Conservation (phyloP, 2,329 filamentous ascomycete genomes). For the Hymenoscyphus albidus region DNA sequence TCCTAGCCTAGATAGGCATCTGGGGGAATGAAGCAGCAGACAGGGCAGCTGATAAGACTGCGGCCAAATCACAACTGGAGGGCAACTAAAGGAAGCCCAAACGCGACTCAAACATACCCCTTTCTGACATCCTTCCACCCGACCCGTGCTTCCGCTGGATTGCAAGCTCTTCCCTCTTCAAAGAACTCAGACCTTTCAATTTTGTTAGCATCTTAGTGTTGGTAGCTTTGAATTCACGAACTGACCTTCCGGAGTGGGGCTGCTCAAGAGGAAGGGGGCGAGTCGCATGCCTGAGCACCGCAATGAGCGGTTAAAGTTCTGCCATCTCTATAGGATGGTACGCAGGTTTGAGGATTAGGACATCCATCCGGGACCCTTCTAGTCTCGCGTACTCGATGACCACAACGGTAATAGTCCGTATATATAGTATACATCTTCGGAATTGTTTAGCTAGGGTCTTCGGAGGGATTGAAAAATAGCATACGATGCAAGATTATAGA, state of each 20-base stretch:
- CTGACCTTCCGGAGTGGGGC: neutral
- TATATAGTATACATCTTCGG: neutral
- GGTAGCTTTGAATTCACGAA: neutral
- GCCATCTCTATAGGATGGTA: conserved; percentile 3
- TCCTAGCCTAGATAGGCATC: too few species aligned
- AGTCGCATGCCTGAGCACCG: conserved; percentile 2
- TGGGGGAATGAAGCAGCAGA: too few species aligned
- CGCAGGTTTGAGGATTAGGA: neutral
- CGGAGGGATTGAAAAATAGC: neutral
- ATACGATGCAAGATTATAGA: neutral
- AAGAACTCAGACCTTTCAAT: conserved; percentile 10
- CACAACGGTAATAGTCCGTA: conserved; percentile 5
- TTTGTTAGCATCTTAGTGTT: neutral
- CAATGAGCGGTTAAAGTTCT: conserved; percentile 9
- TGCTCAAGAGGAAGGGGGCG: conserved; percentile 4
- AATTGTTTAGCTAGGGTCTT: conserved; percentile 3
- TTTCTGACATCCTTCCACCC: too few species aligned
- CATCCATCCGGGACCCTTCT: conserved; percentile 3
- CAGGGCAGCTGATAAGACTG: too few species aligned
- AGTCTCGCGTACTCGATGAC: conserved; percentile 3
- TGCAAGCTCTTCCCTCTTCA: too few species aligned
- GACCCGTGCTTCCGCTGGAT: too few species aligned
- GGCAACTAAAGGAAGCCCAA: too few species aligned
- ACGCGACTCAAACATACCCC: too few species aligned
- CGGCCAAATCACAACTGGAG: too few species aligned